Conservation (phyloP, 495 filamentous ascomycete species). For the Podospora pseudoanserina region DNA sequence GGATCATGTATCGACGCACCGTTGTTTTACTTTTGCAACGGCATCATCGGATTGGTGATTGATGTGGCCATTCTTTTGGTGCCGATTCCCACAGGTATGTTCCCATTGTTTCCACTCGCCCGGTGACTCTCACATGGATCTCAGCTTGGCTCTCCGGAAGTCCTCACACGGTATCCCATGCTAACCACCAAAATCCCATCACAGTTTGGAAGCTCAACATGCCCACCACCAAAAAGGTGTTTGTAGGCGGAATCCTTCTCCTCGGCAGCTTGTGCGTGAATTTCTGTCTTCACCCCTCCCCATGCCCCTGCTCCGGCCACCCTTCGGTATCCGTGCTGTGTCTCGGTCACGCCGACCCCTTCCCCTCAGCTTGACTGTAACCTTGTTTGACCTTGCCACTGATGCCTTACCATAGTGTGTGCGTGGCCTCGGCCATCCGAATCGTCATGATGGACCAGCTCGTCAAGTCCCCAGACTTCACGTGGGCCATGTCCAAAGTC, state of each 20-base stretch:
- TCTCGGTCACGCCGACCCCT: constrained; percentile 1
- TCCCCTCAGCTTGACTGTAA: not conserved
- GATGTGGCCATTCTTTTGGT: constrained; percentile 44
- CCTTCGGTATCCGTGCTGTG: not conserved
- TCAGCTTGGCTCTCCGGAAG: not conserved
- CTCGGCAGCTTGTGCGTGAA: constrained; percentile 39
- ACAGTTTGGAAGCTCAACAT: constrained; percentile 35
- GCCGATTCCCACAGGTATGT: constrained; percentile 37
- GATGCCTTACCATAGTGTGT: constrained; percentile 24
- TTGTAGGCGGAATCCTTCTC: constrained; percentile 40
- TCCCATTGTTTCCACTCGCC: not conserved
- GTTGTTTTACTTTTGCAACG: constrained; percentile 26
- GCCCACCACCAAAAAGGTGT: constrained; percentile 36
- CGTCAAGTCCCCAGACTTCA: constrained; percentile 34
- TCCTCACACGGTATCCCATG: constrained; percentile 7
- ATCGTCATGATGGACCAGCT: constrained; percentile 38
- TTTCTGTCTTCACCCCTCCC: constrained; percentile 10
- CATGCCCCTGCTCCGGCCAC: not conserved
- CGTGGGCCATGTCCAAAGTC: constrained; percentile 39
- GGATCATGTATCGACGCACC: constrained; percentile 24
- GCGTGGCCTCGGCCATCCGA: constrained; percentile 41
- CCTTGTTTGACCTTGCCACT: constrained; percentile 1
- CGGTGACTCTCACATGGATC: not conserved
- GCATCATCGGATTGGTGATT: constrained; percentile 32
- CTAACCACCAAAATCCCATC: not conserved